A percentile compares a stretch with the other conserved stretches of the same genome.
Evolutionary conservation across 805 yeast species (phyloP).

Genomic region (Ogataea neopini): DNA sequence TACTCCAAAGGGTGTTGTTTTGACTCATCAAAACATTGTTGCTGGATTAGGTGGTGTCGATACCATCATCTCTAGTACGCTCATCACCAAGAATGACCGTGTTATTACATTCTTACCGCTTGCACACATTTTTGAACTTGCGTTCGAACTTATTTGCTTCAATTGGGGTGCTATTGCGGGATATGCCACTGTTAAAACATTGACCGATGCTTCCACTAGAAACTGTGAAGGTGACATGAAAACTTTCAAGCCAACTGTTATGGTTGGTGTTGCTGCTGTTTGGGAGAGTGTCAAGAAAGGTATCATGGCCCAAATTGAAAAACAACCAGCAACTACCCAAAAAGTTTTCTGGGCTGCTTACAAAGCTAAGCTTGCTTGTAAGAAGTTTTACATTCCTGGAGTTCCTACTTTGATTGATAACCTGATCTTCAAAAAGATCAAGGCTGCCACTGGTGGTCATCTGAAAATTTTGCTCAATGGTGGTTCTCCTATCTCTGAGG

Average conservation of each 20-base stretch:
- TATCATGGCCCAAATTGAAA: slow-evolving; percentile 69
- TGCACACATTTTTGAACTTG: slow-evolving; percentile 94
- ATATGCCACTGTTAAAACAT: slow-evolving; percentile 89
- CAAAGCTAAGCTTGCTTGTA: slow-evolving; percentile 66
- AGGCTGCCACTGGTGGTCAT: slow-evolving; percentile 93
- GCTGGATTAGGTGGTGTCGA: slow-evolving; percentile 88
- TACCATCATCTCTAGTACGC: slow-evolving; percentile 53
- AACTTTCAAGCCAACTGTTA: slow-evolving; percentile 84
- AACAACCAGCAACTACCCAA: slow-evolving; percentile 65
- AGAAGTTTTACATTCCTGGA: slow-evolving; percentile 72
- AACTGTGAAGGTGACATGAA: slow-evolving; percentile 88
- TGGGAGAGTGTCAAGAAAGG: slow-evolving; percentile 98
- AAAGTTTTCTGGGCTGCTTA: slow-evolving; percentile 88
- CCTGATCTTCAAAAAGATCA: slow-evolving; percentile 81
- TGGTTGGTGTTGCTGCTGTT: slow-evolving; percentile 99
- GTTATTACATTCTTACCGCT: slow-evolving; percentile 88
- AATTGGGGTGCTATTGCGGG: slow-evolving; percentile 92
- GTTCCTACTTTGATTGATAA: slow-evolving; percentile 69
- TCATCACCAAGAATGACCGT: slow-evolving; percentile 61
- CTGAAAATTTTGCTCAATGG: slow-evolving; percentile 78
- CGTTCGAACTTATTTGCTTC: slow-evolving; percentile 74
- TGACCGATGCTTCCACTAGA: slow-evolving; percentile 76
- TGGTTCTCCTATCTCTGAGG: slow-evolving; percentile 84
- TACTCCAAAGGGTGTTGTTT: slow-evolving; percentile 79
- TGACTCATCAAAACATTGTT: slow-evolving; percentile 65